Evolutionary conservation across 768 basidiomycete species (phyloP), one percentile per base, ranked within the genome.

Genomic region (Podaxis sp.): DNA sequence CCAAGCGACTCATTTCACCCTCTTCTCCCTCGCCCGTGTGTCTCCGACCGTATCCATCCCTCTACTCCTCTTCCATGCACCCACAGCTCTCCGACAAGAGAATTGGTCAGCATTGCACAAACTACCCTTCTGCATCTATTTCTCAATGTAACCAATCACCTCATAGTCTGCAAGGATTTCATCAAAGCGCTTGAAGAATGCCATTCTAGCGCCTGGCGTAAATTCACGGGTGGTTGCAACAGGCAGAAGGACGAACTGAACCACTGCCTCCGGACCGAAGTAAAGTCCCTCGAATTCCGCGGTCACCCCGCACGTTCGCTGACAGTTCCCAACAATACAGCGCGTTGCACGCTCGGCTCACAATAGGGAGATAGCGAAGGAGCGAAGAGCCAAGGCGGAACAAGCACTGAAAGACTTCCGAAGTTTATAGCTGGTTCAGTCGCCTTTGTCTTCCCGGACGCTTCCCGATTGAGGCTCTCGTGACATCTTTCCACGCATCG

Each of bases 161-260:
- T 63, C 41, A 25, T 59, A 92, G 91, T 79, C 40, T 93, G 91
- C 78, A 83, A 79, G 69, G 89, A 91, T 17, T 87, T 93, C 69
- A 90, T 93, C 59, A 76, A 91, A 66, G 91, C 91, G 2, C 84
- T 93, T 25, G 83, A 91, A 55, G 75, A 80, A 52, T 93, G 91
- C 69, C 91, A 93, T 69, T 70, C 76, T 19, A 82, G 77, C 68
- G 78, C 72, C 22, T 90, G 88, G 87, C 80, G 81, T 25, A 84
- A 85, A 65, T 80, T 88, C 64, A 82, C 85, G 0, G 91, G 90
- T 22, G 82, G 79, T 17, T 93, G 91, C 71, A 93, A 93, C 68
- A 75, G 69, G 61, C 79, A 81, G 56, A 93, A 93, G 75, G 77
- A 84, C 59, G 81, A 84, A 50, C 76, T 93, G 67, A 90, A 89